phyloP scores from a whole-genome alignment of 495 filamentous ascomycete genomes.

The Neurospora sp. region DNA sequence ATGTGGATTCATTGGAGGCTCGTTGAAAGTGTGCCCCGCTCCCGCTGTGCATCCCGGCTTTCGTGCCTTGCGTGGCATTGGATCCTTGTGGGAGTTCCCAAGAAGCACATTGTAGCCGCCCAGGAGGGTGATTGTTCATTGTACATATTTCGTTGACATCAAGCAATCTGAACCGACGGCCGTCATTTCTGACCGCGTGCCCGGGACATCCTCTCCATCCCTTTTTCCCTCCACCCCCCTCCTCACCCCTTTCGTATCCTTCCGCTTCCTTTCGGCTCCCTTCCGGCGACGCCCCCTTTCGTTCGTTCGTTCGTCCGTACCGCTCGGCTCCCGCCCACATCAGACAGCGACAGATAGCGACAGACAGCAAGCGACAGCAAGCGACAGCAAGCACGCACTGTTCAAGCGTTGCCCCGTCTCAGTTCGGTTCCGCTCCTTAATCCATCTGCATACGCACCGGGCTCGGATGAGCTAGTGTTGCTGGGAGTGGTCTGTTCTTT shows the following conservation, averaged over 20 bases:
- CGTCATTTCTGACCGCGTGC: background rate
- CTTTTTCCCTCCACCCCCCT: background rate
- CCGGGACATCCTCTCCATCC: background rate
- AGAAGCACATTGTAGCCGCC: background rate
- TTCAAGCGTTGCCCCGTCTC: background rate
- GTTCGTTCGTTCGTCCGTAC: background rate
- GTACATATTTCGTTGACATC: slow-evolving; percentile 1
- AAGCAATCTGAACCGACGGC: background rate
- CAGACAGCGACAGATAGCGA: background rate
- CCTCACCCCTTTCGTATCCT: background rate
- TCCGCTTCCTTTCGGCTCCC: background rate
- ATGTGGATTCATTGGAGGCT: background rate
- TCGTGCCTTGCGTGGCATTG: background rate
- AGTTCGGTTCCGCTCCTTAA: background rate
- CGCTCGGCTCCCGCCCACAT: background rate
- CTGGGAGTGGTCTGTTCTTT: background rate
- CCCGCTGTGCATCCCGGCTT: background rate
- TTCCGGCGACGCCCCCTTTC: background rate
- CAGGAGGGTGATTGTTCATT: background rate
- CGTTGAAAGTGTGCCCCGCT: background rate
- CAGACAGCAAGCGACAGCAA: background rate
- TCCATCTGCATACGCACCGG: background rate
- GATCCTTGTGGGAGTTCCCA: background rate
- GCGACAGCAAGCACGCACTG: background rate
- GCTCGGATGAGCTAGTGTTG: background rate